Evolutionary conservation across 345 rosid genomes (phyloP).

Genomic region (Draba incana): DNA sequence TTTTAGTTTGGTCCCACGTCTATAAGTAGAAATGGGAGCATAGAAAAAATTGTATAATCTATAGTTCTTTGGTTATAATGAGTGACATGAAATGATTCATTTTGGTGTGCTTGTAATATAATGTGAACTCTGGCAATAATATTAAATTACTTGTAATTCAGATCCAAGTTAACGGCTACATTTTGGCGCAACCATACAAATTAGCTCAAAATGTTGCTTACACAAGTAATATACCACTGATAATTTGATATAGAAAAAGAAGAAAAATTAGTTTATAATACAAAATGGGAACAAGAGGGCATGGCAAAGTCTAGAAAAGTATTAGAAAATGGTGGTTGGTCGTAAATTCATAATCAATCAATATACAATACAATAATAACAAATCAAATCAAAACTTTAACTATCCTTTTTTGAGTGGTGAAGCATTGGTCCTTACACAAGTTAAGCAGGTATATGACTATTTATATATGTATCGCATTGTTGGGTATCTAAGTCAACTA

Average conservation of each 20-base stretch:
- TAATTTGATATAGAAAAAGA: constrained; percentile 39
- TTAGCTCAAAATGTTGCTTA: constrained; percentile 39
- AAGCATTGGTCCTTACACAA: constrained; percentile 28
- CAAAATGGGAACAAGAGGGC: constrained; percentile 39
- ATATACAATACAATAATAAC: constrained; percentile 6
- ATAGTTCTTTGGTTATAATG: too few relatives aligned
- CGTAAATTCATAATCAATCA: constrained; percentile 19
- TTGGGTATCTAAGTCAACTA: constrained; percentile 2
- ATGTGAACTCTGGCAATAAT: too few relatives aligned
- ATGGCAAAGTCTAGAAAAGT: constrained; percentile 51
- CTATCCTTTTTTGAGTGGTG: constrained; percentile 22
- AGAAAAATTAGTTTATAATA: not conserved
- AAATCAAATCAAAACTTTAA: constrained; percentile 33
- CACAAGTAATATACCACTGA: constrained; percentile 47
- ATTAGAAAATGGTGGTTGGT: constrained; percentile 34
- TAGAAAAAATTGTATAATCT: too few relatives aligned
- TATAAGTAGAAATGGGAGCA: constrained; percentile 19
- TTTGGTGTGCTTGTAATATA: too few relatives aligned
- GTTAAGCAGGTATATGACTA: not conserved
- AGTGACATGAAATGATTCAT: too few relatives aligned
- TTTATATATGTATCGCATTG: constrained; percentile 11
- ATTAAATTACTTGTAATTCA: not conserved
- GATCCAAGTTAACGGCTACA: constrained; percentile 16
- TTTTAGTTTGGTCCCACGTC: constrained; percentile 12
- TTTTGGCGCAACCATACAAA: not conserved